Conservation (phyloP, 257 asterid species). For the Przewalskia tangutica region DNA sequence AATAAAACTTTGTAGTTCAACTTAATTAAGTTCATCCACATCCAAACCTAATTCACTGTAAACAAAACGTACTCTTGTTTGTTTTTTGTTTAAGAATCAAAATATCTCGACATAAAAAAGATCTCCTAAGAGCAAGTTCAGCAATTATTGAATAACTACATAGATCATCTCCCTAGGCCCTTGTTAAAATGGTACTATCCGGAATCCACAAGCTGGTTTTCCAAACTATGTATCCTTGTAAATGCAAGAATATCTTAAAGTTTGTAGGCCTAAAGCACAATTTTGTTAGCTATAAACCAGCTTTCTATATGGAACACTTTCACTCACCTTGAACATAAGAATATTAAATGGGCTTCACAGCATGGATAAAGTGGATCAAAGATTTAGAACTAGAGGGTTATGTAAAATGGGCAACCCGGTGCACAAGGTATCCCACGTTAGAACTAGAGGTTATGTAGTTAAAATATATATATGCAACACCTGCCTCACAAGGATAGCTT, state of each 20-base stretch:
- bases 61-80: background rate
- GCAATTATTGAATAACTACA: background rate
- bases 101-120: background rate
- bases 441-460: background rate
- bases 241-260: background rate
- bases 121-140: background rate
- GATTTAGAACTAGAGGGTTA: background rate
- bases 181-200: background rate
- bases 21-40: background rate
- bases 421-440: no score
- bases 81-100: background rate
- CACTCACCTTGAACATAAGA: background rate
- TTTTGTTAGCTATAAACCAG: background rate
- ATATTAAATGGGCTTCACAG: background rate
- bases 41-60: background rate
- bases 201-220: background rate
- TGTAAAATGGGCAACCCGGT: background rate
- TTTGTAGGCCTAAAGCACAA: background rate
- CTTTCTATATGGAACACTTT: background rate
- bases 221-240: background rate
- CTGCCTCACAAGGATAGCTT: background rate
- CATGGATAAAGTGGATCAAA: background rate
- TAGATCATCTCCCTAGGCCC: background rate
- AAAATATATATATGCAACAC: background rate
- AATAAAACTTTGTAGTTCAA: background rate